Conservation (phyloP, 352 stramenopile species). For the Globisporangium ultimum region DNA sequence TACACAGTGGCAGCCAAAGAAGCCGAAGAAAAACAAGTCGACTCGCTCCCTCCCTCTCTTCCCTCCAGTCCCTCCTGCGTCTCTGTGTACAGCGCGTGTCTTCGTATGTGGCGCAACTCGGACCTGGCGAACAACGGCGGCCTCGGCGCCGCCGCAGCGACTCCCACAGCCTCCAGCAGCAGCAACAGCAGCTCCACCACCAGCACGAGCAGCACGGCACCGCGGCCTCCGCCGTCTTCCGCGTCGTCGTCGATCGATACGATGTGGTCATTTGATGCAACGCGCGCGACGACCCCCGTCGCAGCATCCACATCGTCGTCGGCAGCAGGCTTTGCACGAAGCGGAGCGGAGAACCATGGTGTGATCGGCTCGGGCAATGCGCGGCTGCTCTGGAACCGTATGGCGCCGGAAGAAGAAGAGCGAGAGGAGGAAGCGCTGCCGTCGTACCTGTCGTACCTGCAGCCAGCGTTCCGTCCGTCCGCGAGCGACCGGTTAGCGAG, state of each 20-base stretch:
- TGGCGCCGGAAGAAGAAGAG: slow-evolving; percentile 64
- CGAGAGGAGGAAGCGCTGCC: slow-evolving; percentile 67
- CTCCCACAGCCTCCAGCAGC: background rate
- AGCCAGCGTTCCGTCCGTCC: slow-evolving; percentile 38
- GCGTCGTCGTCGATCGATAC: background rate
- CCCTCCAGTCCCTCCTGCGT: too few relatives aligned
- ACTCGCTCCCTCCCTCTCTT: too few relatives aligned
- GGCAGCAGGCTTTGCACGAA: background rate
- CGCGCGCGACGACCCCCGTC: background rate
- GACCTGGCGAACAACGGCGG: background rate
- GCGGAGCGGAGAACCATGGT: slow-evolving; percentile 19
- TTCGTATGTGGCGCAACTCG: slow-evolving; percentile 12
- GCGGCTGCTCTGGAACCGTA: slow-evolving; percentile 56
- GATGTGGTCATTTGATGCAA: slow-evolving; percentile 13
- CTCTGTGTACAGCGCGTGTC: too few relatives aligned
- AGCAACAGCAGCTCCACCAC: background rate
- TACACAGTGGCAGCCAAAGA: too few relatives aligned
- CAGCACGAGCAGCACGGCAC: background rate
- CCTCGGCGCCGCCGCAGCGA: background rate
- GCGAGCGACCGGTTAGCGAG: background rate
- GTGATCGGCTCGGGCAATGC: slow-evolving; percentile 37
- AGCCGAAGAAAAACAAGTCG: too few relatives aligned
- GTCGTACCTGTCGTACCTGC: slow-evolving; percentile 68
- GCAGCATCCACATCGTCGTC: background rate
- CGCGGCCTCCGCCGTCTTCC: too few relatives aligned